Base-by-base conservation (phyloP, 352 stramenopile genomes). In the Phytophthora aleatoria region DNA sequence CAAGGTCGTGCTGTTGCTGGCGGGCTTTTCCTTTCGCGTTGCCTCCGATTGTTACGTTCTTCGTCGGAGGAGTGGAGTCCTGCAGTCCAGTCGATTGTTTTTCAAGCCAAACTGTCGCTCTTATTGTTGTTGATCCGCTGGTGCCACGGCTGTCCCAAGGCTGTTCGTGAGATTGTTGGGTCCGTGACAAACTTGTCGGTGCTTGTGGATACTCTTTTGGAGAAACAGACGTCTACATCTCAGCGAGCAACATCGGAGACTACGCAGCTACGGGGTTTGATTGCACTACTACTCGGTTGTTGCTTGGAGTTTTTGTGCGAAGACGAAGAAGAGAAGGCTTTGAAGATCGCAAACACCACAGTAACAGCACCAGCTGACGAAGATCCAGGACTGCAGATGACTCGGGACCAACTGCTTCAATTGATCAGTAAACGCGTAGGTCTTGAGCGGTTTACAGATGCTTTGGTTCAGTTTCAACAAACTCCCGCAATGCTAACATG, bases 391-490 rank as follows among this genome's bases (percentile, higher is more conserved):
- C 38, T 69, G 26, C 42, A 73, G n/a, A 77, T 87, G 61, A 88
- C 82, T 13, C 69, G 82, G 24, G 67, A 86, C 5, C 80, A 94
- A 48, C 43, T 94, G 26, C 64, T 94, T 7, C 71, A 87, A n/a
- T 73, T 91, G 50, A 85, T 92, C 48, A 89, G 71, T 49, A 82
- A 81, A 30, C 76, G 71, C 5, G 66, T 90, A n/a, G 76, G 85
- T 13, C 67, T 94, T 13, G 76, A 90, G 13, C 41, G 39, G 5
- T 91, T 94, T 47, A 87, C 77, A n/a, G 83, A 88, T 52, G 74
- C 74, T 9, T 74, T 94, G 11, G 64, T 89, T n/a, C 71, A 74
- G 27, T 85, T 90, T 61, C 83, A 92, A 45, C 82, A 93, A 71
- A 72, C 67, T 13, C 65, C 78, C 2, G 68, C 72, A 33, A 56